Evolutionary conservation across 2,329 filamentous ascomycete species (phyloP), one percentile per base, ranked within the genome.

Genomic region (Penicillium sp.): DNA sequence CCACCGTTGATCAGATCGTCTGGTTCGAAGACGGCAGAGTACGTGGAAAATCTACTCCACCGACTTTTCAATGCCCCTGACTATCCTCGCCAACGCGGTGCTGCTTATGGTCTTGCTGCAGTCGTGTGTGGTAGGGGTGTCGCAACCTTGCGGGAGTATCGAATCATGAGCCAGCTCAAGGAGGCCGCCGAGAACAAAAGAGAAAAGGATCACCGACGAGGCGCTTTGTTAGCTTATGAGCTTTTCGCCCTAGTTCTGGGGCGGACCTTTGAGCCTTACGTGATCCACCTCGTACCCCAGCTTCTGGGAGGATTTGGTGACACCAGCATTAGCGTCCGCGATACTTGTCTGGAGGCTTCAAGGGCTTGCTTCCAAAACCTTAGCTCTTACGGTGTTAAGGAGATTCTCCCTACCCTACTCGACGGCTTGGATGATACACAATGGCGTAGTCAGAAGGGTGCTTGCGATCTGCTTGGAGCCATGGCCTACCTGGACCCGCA

Each of bases 401-500:
- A 94, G 71, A 93, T 99, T 62, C 81, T 99, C 63, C 94, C 94
- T 4, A 96, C 90, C 13, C 84, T 99, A 8, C 84, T 99, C 2
- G 88, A 94, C 63, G 94, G 95, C 57, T 85, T 99, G 10, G 93
- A 97, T 63, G 94, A 99, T 63, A 86, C 90, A 53, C 93, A 97
- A 74, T 99, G 94, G 94, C 89, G 94, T 70, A 97, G 92, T 78
- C 97, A 99, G 78, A 96, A 96, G 79, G 94, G 95, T 67, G 94
- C 94, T 54, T 99, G 94, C 71, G 94, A 99, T 72, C 87, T 96
- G 27, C 84, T 99, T 15, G 94, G 94, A 73, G 94, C 94, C 62
- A 99, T 99, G 94, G 95, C 94, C 6, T 99, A 99, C 73, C 85
- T 99, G 33, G 94, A 97, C 73, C 93, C 95, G 8, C 90, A 97